These are phyloP conservation scores for Capsicum chinense DNA, from an alignment of 257 asterid genomes.

Conservation along the genomic window DNA sequence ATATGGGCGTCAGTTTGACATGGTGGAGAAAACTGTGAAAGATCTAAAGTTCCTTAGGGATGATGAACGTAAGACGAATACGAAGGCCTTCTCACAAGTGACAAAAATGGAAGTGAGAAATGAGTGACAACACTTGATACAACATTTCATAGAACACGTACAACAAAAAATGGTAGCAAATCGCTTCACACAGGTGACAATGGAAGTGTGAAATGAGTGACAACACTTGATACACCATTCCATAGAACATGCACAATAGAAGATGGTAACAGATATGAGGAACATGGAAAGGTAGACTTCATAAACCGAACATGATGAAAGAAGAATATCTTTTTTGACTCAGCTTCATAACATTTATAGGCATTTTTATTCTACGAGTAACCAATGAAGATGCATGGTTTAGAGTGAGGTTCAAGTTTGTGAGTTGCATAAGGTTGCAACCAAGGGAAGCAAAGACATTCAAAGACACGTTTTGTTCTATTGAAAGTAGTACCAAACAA, in stretches of 20 bases:
- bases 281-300: conserved; percentile 5
- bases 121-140: too few species aligned
- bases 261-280: too few species aligned
- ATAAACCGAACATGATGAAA: conserved; percentile 27
- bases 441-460: conserved; percentile 30
- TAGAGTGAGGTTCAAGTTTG: background rate
- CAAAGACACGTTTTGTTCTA: background rate
- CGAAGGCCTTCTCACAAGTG: too few species aligned
- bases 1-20: too few species aligned
- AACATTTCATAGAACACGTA: background rate
- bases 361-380: too few species aligned
- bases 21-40: background rate
- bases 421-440: background rate
- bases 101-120: too few species aligned
- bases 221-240: background rate
- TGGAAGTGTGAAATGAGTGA: too few species aligned
- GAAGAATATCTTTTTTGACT: background rate
- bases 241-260: background rate
- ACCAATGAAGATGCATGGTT: too few species aligned
- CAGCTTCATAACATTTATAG: background rate
- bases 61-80: too few species aligned
- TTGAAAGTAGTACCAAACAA: background rate
- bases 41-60: background rate
- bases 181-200: too few species aligned
- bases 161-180: too few species aligned